Evolutionary conservation across 2,329 filamentous ascomycete species (phyloP), one percentile per base, ranked within the genome.

Genomic region (Pseudogymnoascus sp.): DNA sequence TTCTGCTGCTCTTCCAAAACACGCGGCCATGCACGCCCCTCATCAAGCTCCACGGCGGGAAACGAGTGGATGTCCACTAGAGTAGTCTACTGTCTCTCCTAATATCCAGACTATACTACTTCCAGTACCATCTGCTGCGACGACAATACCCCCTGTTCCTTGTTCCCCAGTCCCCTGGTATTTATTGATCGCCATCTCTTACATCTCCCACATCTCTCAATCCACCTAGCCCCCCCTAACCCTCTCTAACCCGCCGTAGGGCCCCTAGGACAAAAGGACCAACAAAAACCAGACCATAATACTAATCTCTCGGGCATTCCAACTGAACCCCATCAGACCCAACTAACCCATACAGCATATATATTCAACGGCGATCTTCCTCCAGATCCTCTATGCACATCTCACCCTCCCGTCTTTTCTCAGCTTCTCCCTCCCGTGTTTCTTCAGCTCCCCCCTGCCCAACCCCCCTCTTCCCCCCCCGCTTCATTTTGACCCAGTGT

Each of bases 151-250:
- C 44, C 44, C 44, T 50, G 44, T 14, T 50, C 44, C 44, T 50
- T 50, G 44, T 25, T 50, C 44, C 44, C 44, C 44, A 50, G 44
- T 50, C 44, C 44, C 44, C 44, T 50, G 44, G 44, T 50, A 50
- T 50, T 18, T 50, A 50, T 50, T 50, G 44, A 50, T 50, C 44
- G 44, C 44, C 44, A 28, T 50, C 44, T 50, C 23, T 10, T 31
- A n/a, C 42, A 23, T 14, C 42, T 21, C 18, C 18, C 12, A 14
- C 42, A 46, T 23, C 40, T 44, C 18, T 14, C 40, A 21, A 21
- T 23, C 38, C 37, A 40, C 37, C n/a, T 44, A 5, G 18, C 12
- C n/a, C 21, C 42, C 42, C 42, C 21, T 25, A 31, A 2, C 8
- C 2, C 28, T 10, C 28, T 10, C 28, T 31, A 31, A 8, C 28